phyloP scores from a whole-genome alignment of 1,284 basidiomycete genomes.

The Cryptococcus maquisensis region DNA sequence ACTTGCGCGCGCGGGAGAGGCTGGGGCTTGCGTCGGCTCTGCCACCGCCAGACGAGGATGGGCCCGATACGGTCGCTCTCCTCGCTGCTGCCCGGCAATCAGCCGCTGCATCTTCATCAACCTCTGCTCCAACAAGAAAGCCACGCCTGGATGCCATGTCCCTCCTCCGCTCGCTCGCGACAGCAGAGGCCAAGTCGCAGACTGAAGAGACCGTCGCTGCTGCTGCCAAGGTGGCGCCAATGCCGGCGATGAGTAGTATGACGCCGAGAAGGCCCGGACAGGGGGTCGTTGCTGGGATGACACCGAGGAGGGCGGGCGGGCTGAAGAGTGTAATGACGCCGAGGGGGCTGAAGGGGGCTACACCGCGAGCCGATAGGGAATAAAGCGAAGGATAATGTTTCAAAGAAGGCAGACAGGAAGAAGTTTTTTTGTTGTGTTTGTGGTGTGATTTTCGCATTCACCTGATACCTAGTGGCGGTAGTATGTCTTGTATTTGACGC shows the following conservation, averaged over 20 bases:
- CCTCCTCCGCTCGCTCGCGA: conserved; percentile 41
- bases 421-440: too few species aligned
- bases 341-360: not conserved
- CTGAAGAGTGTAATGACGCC: not conserved
- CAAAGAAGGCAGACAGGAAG: too few species aligned
- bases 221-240: conserved; percentile 29
- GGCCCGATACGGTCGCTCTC: conserved; percentile 25
- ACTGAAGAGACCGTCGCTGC: conserved; percentile 30
- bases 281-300: conserved; percentile 9
- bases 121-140: not conserved
- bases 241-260: conserved; percentile 10
- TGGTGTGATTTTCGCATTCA: too few species aligned
- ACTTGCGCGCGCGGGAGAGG: conserved; percentile 37
- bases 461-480: too few species aligned
- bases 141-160: conserved; percentile 32
- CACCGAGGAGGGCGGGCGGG: conserved; percentile 10
- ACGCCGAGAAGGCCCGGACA: conserved; percentile 8
- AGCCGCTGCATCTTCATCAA: conserved; percentile 3
- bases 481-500: too few species aligned
- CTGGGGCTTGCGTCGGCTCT: conserved; percentile 10
- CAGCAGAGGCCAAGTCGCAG: conserved; percentile 31
- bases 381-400: not conserved
- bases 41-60: conserved; percentile 21
- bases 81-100: conserved; percentile 18
- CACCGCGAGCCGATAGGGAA: not conserved